These are phyloP conservation scores for Mortierella sp. DNA, from an alignment of 371 early-diverging fungal species.

Conservation along the genomic window DNA sequence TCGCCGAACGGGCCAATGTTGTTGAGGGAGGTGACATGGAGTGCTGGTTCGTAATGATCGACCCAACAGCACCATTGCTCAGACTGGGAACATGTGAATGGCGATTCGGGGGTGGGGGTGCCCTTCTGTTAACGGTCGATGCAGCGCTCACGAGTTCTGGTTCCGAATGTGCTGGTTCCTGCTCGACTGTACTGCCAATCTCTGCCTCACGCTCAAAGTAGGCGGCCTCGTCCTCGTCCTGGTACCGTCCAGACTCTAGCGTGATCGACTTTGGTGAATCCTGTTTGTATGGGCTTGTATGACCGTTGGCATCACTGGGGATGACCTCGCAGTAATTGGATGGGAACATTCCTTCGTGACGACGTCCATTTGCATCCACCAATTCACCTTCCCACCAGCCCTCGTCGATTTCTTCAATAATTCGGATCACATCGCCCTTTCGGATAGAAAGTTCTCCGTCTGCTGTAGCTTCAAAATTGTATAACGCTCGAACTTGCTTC, in stretches of 20 bases:
- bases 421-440: slow-evolving; percentile 77
- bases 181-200: too few species aligned
- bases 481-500: slow-evolving; percentile 67
- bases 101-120: too few species aligned
- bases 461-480: slow-evolving; percentile 73
- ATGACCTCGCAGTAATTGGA: slow-evolving; percentile 78
- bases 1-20: too few species aligned
- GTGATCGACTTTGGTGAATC: slow-evolving; percentile 45
- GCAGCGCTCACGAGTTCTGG: too few species aligned
- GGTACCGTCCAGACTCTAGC: slow-evolving; percentile 29
- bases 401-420: slow-evolving; percentile 80
- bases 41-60: too few species aligned
- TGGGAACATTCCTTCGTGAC: slow-evolving; percentile 80
- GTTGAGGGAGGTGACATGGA: too few species aligned
- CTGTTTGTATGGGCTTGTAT: slow-evolving; percentile 11
- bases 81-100: too few species aligned
- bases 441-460: slow-evolving; percentile 75
- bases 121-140: too few species aligned
- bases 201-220: slow-evolving; percentile 47
- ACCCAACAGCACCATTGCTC: too few species aligned
- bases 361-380: slow-evolving; percentile 55
- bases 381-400: slow-evolving; percentile 92
- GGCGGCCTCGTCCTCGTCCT: slow-evolving; percentile 48
- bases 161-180: too few species aligned
- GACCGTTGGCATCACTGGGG: slow-evolving; percentile 13